Conservation (phyloP, 2,329 filamentous ascomycete species). For the Myriosclerotinia scirpicola region DNA sequence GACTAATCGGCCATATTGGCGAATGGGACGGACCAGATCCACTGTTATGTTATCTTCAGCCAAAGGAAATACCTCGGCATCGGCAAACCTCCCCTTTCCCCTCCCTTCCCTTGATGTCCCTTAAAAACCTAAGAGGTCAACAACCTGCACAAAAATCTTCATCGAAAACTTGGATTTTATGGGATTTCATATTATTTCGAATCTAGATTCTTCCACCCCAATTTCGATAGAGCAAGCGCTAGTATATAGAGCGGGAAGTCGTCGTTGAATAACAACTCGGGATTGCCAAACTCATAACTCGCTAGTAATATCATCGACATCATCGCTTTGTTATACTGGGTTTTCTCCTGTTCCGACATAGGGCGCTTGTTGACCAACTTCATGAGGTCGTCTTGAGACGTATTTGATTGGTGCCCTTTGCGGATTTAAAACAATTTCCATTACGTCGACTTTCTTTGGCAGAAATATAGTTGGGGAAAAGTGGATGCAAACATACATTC, state of each 20-base stretch:
- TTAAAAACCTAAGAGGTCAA: background rate
- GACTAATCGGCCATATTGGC: no score
- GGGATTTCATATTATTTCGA: no score
- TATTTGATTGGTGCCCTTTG: slow-evolving; percentile 5
- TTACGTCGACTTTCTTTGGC: background rate
- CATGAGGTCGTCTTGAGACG: background rate
- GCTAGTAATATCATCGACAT: slow-evolving; percentile 4
- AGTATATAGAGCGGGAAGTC: no score
- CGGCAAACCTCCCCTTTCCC: background rate
- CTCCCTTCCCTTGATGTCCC: background rate
- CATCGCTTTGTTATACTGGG: background rate
- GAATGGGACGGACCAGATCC: no score
- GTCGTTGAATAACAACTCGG: background rate
- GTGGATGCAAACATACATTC: background rate
- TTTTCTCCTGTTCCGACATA: background rate
- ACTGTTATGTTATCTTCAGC: background rate
- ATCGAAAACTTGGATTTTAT: background rate
- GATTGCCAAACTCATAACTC: background rate
- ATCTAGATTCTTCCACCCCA: background rate
- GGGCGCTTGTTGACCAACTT: background rate
- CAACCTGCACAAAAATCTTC: background rate
- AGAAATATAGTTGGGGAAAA: background rate
- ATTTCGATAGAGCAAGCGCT: background rate
- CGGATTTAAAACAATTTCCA: background rate
- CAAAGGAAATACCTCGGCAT: background rate